A percentile compares a stretch with the other conserved stretches of the same genome.
These are phyloP conservation scores for Penicillium sp. DNA, from an alignment of 2,329 filamentous ascomycete genomes.

Conservation along the genomic window DNA sequence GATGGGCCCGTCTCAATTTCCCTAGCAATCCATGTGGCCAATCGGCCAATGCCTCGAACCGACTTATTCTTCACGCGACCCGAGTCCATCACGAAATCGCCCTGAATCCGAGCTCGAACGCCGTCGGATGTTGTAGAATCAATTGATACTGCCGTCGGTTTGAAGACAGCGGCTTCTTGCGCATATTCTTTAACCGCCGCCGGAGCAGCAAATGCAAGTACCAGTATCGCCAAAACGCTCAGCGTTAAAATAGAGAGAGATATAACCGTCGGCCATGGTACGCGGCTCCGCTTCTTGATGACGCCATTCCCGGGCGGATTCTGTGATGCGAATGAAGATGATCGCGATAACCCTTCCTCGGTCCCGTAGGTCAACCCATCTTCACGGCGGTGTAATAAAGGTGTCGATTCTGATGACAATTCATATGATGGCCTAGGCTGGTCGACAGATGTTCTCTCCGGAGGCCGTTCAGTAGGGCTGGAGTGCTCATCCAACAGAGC, in stretches of 20 bases:
- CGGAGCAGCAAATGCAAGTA: conserved; percentile 78
- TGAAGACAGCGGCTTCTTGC: conserved; percentile 75
- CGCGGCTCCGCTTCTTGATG: conserved; percentile 28
- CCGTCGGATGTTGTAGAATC: conserved; percentile 79
- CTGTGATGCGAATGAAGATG: conserved; percentile 25
- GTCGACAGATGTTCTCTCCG: conserved; percentile 18
- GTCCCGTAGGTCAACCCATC: conserved; percentile 36
- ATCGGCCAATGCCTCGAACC: conserved; percentile 71
- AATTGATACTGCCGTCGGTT: conserved; percentile 80
- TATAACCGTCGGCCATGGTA: conserved; percentile 75
- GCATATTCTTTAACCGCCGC: conserved; percentile 81
- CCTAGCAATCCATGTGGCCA: conserved; percentile 76
- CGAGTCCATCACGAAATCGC: conserved; percentile 77
- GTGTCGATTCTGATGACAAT: conserved; percentile 45
- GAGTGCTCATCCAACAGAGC: neutral
- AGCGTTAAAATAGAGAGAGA: conserved; percentile 67
- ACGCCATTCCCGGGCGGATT: conserved; percentile 16
- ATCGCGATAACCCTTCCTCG: conserved; percentile 19
- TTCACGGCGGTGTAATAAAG: conserved; percentile 40
- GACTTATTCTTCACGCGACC: conserved; percentile 69
- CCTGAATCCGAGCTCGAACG: conserved; percentile 75
- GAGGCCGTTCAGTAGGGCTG: conserved; percentile 2
- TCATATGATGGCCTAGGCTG: conserved; percentile 30
- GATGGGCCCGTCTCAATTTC: conserved; percentile 73
- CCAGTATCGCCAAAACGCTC: conserved; percentile 66